A percentile compares a stretch with the other conserved stretches of the same genome.
These are phyloP conservation scores for Chalciporus sphaerocephalus DNA, from an alignment of 768 basidiomycete species.

Conservation along the genomic window DNA sequence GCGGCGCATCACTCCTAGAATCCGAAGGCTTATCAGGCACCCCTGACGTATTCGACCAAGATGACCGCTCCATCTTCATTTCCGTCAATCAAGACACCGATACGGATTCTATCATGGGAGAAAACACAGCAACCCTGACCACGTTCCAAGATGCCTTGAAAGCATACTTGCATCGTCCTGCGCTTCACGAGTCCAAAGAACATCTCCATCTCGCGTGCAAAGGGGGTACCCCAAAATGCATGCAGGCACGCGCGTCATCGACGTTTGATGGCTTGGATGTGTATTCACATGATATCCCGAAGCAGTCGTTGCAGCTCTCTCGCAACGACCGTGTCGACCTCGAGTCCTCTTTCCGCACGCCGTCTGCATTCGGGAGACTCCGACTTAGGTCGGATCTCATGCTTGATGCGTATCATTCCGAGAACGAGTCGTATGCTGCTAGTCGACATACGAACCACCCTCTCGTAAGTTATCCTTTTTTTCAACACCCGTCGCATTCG, in stretches of 20 bases:
- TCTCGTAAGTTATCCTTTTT: slow-evolving; percentile 15
- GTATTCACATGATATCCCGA: slow-evolving; percentile 25
- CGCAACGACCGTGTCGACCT: slow-evolving; percentile 20
- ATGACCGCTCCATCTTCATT: slow-evolving; percentile 11
- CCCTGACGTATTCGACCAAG: slow-evolving; percentile 16
- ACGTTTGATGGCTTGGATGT: slow-evolving; percentile 30
- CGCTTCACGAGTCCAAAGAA: slow-evolving; percentile 21
- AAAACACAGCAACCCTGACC: slow-evolving; percentile 21
- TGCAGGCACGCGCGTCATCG: slow-evolving; percentile 28
- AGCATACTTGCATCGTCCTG: slow-evolving; percentile 22
- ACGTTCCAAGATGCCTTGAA: slow-evolving; percentile 30
- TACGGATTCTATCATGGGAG: slow-evolving; percentile 6
- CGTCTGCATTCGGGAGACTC: slow-evolving; percentile 12
- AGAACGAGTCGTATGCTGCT: slow-evolving; percentile 5
- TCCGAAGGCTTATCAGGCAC: slow-evolving; percentile 16
- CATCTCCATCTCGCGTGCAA: slow-evolving; percentile 13
- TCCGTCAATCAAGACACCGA: slow-evolving; percentile 14
- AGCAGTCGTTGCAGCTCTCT: slow-evolving; percentile 19
- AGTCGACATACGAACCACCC: neutral
- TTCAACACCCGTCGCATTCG: neutral
- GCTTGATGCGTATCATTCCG: slow-evolving; percentile 16
- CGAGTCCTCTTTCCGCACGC: slow-evolving; percentile 14
- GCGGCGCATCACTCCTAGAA: slow-evolving; percentile 44
- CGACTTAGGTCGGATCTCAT: slow-evolving; percentile 21
- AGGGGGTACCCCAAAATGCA: slow-evolving; percentile 3